Base-by-base conservation (phyloP, 148 eudicot genomes). In the Rhododendron henanense region DNA sequence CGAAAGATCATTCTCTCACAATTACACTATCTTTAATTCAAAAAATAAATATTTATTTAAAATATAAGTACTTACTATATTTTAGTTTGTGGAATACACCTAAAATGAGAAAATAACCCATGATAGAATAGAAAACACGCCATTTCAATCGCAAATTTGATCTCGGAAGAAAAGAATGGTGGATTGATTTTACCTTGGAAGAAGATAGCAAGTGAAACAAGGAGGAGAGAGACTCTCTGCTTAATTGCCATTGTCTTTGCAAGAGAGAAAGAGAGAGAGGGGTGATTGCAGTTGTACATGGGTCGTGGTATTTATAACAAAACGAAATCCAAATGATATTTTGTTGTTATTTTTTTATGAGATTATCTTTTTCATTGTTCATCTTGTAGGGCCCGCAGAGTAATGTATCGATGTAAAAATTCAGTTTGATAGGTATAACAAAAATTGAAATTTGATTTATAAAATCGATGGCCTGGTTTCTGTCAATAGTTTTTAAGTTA, bases 361-460 rank as follows among this genome's bases (percentile, higher is more conserved):
- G 44, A 41, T 41, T 41, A 5, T 5, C 6, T 41, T 41, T 41
- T 41, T 41, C 44, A 41, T 41, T 41, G 44, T 5, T 41, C 5
- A 41, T 5, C 44, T 5, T 41, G 1, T 41, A 41, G 44, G 44
- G 5, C 44, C 5, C 6, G 0, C 7, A 41, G 1, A 41, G 44
- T 41, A 41, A 41, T 41, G 6, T 41, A 6, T 6, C 0, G 0
- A 0, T 5, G 5, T 5, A 41, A 39, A 41, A 35, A 35, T 1
- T 39, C 6, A 39, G 44, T 5, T 39, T 39, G 44, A 5, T 39
- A 39, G 6, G 8, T 41, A 41, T 41, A 5, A 0, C 1, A 41
- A 41, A 41, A 6, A 6, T 41, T 3, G 44, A 39, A 39, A 2
- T 39, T 39, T 39, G 6, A 39, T 39, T 39, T 5, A 39, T 39